Base-by-base conservation (phyloP, 2,329 filamentous ascomycete genomes). In the Fusarium sacchari region DNA sequence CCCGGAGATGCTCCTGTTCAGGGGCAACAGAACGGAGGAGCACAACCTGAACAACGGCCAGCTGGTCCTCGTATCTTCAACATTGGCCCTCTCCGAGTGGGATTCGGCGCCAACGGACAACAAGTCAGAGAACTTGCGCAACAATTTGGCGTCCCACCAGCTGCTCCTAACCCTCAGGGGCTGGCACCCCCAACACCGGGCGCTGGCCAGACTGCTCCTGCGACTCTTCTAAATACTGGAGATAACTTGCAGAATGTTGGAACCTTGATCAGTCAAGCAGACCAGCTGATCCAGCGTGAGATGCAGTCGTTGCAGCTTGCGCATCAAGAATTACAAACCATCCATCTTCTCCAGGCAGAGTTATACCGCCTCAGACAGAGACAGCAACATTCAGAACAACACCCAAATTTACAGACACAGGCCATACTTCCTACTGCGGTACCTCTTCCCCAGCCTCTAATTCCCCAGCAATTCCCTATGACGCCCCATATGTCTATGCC, bases 41-140 rank as follows among this genome's bases (percentile, higher is more conserved):
- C 74, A 10, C 73, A 69, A 46, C 71, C 58, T 34, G 73, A 70
- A 56, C 74, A 67, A 39, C 70, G 72, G 36, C 74, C 74, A 18
- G 81, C 79, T 18, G 85, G 88, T 57, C 87, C 90, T 70, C 86
- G 90, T 46, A 86, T 94, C 62, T 91, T 92, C 76, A 92, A 94
- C 75, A 83, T 96, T 52, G 94, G 94, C 2, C 94, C 94, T 5
- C 84, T 96, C 37, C 86, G 93, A 34, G 84, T 96, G 28, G 93
- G 92, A 1, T 93, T 96, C 76, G 93, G 92, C n/a, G 91, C 93
- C 85, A 92, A 82, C 80, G 91, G 82, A 81, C 84, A 87, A 26
- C 89, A 94, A 65, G 87, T 94, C 39, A 88, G 90, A 62, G 91
- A 94, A 72, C 84, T 94, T 73, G 91, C 89, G 10, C 89, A 91